Conservation (phyloP, 1,284 basidiomycete species). For the Testicularia cyperi region DNA sequence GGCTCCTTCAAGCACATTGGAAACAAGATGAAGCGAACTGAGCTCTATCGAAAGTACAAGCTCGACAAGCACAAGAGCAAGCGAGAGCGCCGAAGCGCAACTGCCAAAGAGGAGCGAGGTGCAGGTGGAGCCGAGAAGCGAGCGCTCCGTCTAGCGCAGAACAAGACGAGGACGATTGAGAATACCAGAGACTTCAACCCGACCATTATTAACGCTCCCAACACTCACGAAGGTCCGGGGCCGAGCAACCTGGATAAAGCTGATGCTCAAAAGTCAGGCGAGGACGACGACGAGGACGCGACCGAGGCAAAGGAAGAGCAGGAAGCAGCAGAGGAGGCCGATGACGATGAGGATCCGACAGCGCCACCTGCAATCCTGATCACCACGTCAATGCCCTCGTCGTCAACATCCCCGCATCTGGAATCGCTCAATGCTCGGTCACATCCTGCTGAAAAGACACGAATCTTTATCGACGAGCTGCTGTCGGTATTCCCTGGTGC, state of each 20-base stretch:
- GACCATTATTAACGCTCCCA: slow-evolving; percentile 65
- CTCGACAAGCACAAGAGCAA: slow-evolving; percentile 79
- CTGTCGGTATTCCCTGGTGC: slow-evolving; percentile 90
- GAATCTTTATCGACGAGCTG: slow-evolving; percentile 75
- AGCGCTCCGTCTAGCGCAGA: slow-evolving; percentile 71
- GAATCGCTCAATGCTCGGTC: slow-evolving; percentile 66
- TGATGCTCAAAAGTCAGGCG: neutral
- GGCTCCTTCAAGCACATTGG: slow-evolving; percentile 55
- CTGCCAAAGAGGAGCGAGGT: slow-evolving; percentile 62
- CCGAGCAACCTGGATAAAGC: slow-evolving; percentile 45
- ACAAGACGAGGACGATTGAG: slow-evolving; percentile 87
- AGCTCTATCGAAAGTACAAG: slow-evolving; percentile 68
- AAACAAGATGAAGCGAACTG: slow-evolving; percentile 61
- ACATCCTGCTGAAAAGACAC: slow-evolving; percentile 60
- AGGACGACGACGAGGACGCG: slow-evolving; percentile 2
- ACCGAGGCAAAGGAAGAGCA: slow-evolving; percentile 43
- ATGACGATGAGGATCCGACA: slow-evolving; percentile 42
- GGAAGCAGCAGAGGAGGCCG: slow-evolving; percentile 49
- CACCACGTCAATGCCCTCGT: slow-evolving; percentile 55
- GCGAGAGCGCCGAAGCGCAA: slow-evolving; percentile 74
- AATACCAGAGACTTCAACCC: slow-evolving; percentile 89
- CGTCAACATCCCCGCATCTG: slow-evolving; percentile 48
- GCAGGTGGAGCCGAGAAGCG: slow-evolving; percentile 73
- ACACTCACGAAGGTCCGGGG: slow-evolving; percentile 61
- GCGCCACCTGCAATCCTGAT: slow-evolving; percentile 54